A percentile compares a stretch with the other conserved stretches of the same genome.
phyloP scores from a whole-genome alignment of 2,329 filamentous ascomycete genomes.

The Aspergillus brunneoviolaceus region DNA sequence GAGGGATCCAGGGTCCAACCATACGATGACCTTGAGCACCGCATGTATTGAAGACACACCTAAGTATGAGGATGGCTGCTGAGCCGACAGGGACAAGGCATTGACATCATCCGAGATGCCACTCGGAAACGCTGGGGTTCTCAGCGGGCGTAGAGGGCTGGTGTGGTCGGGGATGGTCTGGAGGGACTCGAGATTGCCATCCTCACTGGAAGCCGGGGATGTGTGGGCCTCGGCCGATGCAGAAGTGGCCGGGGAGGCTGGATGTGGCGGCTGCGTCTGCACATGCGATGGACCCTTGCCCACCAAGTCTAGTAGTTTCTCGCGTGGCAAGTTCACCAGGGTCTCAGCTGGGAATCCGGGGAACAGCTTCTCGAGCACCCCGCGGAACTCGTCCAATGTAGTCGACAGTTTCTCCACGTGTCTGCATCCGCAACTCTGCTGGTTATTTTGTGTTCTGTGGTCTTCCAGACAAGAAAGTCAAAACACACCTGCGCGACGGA shows the following conservation, averaged over 20 bases:
- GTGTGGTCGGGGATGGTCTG: conserved; percentile 72
- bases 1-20: conserved; percentile 53
- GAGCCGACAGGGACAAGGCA: conserved; percentile 62
- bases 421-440: conserved; percentile 18
- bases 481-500: conserved; percentile 69
- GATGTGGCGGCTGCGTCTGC: conserved; percentile 36
- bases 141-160: conserved; percentile 43
- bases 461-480: neutral
- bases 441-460: conserved; percentile 11
- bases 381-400: conserved; percentile 64
- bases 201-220: conserved; percentile 47
- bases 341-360: conserved; percentile 57
- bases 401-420: conserved; percentile 61
- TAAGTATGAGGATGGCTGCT: conserved; percentile 64
- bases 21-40: conserved; percentile 67
- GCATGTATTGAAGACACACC: conserved; percentile 75
- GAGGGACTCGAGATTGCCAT: conserved; percentile 58
- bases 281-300: conserved; percentile 23
- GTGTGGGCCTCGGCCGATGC: conserved; percentile 46
- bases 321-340: conserved; percentile 55
- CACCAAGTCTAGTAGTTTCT: conserved; percentile 60
- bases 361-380: conserved; percentile 62
- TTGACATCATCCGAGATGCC: conserved; percentile 70
- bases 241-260: conserved; percentile 48
- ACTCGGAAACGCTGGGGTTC: conserved; percentile 57